Base-by-base conservation (phyloP, 352 stramenopile genomes). In the Pythium brachiatum region DNA sequence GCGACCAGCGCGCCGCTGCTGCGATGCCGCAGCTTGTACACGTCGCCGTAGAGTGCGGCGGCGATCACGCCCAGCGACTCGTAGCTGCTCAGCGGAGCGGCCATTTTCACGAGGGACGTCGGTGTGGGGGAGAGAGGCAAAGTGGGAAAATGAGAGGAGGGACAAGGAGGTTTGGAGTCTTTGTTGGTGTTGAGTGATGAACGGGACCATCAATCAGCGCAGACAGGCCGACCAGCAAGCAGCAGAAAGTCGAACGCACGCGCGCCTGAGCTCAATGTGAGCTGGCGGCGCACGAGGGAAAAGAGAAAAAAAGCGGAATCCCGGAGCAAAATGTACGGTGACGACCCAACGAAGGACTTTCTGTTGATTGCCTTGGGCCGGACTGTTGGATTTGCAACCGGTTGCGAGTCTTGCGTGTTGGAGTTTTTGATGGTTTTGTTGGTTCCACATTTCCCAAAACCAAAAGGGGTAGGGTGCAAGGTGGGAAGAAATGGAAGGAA, bases 31-130 rank as follows among this genome's bases (percentile, higher is more conserved):
- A 79, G 89, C 62, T 83, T 80, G 21, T 85, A 68, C 47, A 95
- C 83, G 59, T 75, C 66, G 21, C 86, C 86, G 55, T 88, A 95
- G 27, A 95, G 78, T 58, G 86, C 83, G 1, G 75, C 69, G 29
- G 81, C 81, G 46, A 95, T 73, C 59, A 70, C 81, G 60, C 76
- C 73, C 15, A 92, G 65, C 38, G 74, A 64, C 61, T 92, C 78
- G 66, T 90, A 92, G 43, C 23, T 57, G 5, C 41, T 52, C 51
- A 66, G 41, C 29, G 7, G 31, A 47, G 31, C 34, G 26, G 23
- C 13, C 38, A 31, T 58, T 34, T 34, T 11, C n/a, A n/a, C n/a
- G n/a, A n/a, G n/a, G n/a, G n/a, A n/a, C 6, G 31, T 16, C 21
- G 13, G 32, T 53, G 23, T 20, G 51, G 29, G n/a, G 15, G 29